phyloP scores from a whole-genome alignment of 352 stramenopile genomes.

The Globisporangium radiosum region DNA sequence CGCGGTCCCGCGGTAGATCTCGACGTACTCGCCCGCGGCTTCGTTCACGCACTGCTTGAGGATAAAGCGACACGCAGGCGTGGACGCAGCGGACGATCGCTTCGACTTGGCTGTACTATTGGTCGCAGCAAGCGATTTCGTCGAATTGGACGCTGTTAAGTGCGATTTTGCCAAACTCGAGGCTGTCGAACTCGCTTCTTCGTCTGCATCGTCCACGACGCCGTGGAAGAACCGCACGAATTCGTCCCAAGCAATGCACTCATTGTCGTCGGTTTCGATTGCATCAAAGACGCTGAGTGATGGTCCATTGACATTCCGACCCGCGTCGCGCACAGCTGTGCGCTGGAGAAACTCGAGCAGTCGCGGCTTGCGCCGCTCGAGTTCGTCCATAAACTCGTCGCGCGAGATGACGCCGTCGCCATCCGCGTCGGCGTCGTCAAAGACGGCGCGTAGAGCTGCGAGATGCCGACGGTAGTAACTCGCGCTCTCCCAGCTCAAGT shows the following conservation, averaged over 20 bases:
- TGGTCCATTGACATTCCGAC: slow-evolving; percentile 10
- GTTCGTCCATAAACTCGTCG: slow-evolving; percentile 83
- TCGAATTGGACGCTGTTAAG: not conserved
- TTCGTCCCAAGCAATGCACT: slow-evolving; percentile 83
- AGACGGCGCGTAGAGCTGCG: slow-evolving; percentile 71
- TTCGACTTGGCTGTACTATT: slow-evolving; percentile 1
- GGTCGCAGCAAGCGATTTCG: not conserved
- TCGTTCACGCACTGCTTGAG: slow-evolving; percentile 85
- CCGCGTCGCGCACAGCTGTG: slow-evolving; percentile 18
- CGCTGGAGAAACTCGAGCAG: slow-evolving; percentile 74
- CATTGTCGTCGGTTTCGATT: slow-evolving; percentile 88
- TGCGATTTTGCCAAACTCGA: slow-evolving; percentile 4
- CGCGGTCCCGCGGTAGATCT: slow-evolving; percentile 76
- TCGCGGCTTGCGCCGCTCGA: slow-evolving; percentile 67
- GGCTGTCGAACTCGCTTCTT: slow-evolving; percentile 14
- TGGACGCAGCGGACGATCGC: slow-evolving; percentile 1
- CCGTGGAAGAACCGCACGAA: slow-evolving; percentile 75
- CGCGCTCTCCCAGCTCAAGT: slow-evolving; percentile 71
- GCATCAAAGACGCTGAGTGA: slow-evolving; percentile 79
- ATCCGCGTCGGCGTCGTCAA: slow-evolving; percentile 72
- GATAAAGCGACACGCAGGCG: slow-evolving; percentile 56
- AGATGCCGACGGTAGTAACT: slow-evolving; percentile 61
- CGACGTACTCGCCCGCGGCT: slow-evolving; percentile 69
- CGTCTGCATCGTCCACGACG: slow-evolving; percentile 30
- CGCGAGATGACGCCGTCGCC: slow-evolving; percentile 69